Base-by-base conservation (phyloP, 768 basidiomycete genomes). In the Agrocybe chaxingu region DNA sequence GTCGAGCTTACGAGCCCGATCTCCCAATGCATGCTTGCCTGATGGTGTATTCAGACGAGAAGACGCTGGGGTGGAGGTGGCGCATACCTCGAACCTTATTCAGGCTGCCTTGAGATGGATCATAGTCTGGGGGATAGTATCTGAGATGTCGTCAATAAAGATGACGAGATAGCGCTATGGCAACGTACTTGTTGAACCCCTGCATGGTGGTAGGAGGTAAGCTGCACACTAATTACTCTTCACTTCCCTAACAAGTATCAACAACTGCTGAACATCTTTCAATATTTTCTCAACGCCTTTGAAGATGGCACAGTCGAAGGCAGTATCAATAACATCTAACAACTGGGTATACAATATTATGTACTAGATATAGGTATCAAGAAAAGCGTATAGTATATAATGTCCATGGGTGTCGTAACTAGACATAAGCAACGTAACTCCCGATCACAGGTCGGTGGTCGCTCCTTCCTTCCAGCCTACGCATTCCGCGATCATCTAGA, bases 21-120 rank as follows among this genome's bases (percentile, higher is more conserved):
- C 89, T 10, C 93, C 92, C 7, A 97, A 71, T 0, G 95, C 94
- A 76, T 98, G 95, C 69, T 96, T 97, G 48, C 95, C 89, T 92
- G 60, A 39, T 42, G 8, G 6, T 30, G 47, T 33, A 42, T 49
- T 24, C 39, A 32, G 46, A 59, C 34, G 37, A 45, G 31, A 36
- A 43, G n/a, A 54, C 11, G 19, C 29, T 43, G 34, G 33, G 29
- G 46, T 39, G 42, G 24, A 24, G 16, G 18, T 42, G 18, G 46
- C 12, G 57, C 64, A 46, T 42, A 82, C 87, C 87, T 81, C 84
- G 74, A 67, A 80, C 83, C 33, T 85, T 69, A 59, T 90, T 89
- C 34, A 90, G 73, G 62, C 85, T 85, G 39, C 80, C 78, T 62
- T 89, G 84, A 8, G 73, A 74, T 40, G 75, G 75, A 43, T 78